These are phyloP conservation scores for Penicillium herquei DNA, from an alignment of 495 filamentous ascomycete species.

Conservation along the genomic window DNA sequence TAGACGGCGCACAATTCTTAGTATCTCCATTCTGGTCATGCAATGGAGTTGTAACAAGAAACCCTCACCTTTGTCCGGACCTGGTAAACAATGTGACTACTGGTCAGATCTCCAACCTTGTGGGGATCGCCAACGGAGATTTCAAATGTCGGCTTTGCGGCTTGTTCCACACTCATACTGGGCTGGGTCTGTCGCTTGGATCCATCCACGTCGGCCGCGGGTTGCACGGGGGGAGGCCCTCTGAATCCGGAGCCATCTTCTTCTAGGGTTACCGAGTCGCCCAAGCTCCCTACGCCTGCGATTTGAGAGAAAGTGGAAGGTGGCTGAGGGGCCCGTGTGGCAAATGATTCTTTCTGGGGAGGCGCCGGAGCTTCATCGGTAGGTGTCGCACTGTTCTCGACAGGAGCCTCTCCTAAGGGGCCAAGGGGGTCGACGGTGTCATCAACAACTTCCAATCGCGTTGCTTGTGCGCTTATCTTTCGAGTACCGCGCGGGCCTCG, in stretches of 20 bases:
- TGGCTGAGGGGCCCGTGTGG: slow-evolving; percentile 56
- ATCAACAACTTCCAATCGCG: slow-evolving; percentile 82
- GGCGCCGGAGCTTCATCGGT: slow-evolving; percentile 77
- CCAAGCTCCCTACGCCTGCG: slow-evolving; percentile 47
- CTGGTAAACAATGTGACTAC: slow-evolving; percentile 95
- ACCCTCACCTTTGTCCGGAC: slow-evolving; percentile 80
- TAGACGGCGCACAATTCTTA: slow-evolving; percentile 26
- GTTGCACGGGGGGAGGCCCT: slow-evolving; percentile 73
- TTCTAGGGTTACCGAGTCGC: slow-evolving; percentile 62
- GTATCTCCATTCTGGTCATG: background rate
- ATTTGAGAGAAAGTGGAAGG: slow-evolving; percentile 47
- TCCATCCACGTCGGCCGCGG: slow-evolving; percentile 45
- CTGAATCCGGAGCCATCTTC: slow-evolving; percentile 63
- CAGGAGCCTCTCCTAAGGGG: slow-evolving; percentile 65
- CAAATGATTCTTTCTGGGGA: slow-evolving; percentile 78
- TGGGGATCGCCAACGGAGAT: slow-evolving; percentile 95
- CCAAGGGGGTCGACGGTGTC: slow-evolving; percentile 92
- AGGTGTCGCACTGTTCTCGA: slow-evolving; percentile 36
- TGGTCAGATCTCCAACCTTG: slow-evolving; percentile 95
- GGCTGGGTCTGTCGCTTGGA: slow-evolving; percentile 65
- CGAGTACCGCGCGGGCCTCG: slow-evolving; percentile 60
- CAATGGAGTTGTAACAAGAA: background rate
- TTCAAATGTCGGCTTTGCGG: slow-evolving; percentile 85
- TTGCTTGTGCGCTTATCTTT: slow-evolving; percentile 77
- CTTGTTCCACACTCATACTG: slow-evolving; percentile 84